Base-by-base conservation (phyloP, 371 early-diverging fungal genomes). In the Astathelohania contejeani region DNA sequence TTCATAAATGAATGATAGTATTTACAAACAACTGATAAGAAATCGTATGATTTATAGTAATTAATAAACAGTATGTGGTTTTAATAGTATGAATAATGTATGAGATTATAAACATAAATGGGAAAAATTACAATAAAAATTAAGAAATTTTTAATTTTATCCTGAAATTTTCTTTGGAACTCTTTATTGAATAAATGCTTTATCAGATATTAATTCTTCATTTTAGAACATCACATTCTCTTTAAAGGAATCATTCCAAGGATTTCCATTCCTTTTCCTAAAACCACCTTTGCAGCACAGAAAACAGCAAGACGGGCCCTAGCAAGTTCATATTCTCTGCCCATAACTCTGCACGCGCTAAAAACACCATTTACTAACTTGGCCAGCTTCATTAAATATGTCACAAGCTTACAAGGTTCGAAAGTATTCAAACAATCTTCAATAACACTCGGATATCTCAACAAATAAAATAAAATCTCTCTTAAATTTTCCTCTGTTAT, bases 341-440 rank as follows among this genome's bases (percentile, higher is more conserved):
- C 82, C 67, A 78, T 75, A 28, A 96, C 95, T 75, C 81, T 83
- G 48, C 94, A 69, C 23, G 71, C 66, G 64, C 85, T 87, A 58
- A 86, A 79, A 25, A 85, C 82, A 18, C 79, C 76, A 46, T 88
- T 88, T 24, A 90, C 82, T 43, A 78, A 76, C 60, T 84, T 86
- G 39, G 82, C 76, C 29, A 96, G 75, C 73, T 84, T 82, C 73
- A 91, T 79, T 18, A 86, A 77, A 74, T 90, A 95, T 18, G 82
- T 82, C 20, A 93, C 89, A 50, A 93, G 78, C 46, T 78, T 83
- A 73, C 84, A 86, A 4, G 94, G 94, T 75, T 95, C 97, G 44
- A 83, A 79, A 35, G 78, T 52, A 76, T 77, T 45, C 38, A 63
- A 42, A 59, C 66, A 49, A 50, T 63, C 20, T 20, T 66, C 49